phyloP scores from a whole-genome alignment of 495 filamentous ascomycete species.

The Penicillium salamii region DNA sequence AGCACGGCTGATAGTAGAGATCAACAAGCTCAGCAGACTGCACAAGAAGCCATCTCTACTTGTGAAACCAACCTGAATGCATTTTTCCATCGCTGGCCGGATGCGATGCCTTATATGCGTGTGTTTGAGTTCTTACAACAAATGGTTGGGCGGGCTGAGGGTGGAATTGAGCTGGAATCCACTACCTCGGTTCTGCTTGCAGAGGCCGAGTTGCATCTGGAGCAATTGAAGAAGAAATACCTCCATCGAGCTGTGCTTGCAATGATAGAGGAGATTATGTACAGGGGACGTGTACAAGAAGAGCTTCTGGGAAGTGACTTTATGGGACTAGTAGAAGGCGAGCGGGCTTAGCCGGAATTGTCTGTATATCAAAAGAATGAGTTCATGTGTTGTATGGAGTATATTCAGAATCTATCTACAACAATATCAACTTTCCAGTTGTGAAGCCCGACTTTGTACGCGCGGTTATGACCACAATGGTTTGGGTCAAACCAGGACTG shows the following conservation, averaged over 20 bases:
- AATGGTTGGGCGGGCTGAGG: slow-evolving; percentile 5
- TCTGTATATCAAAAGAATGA: no score
- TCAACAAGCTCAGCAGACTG: slow-evolving; percentile 5
- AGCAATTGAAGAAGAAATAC: slow-evolving; percentile 26
- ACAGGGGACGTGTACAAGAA: slow-evolving; percentile 8
- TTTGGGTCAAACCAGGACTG: slow-evolving; percentile 29
- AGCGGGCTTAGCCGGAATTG: no score
- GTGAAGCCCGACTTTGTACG: slow-evolving; percentile 7
- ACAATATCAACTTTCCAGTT: slow-evolving; percentile 27
- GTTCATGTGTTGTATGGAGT: no score
- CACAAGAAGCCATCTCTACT: slow-evolving; percentile 19
- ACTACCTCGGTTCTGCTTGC: not conserved
- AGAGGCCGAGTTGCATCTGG: slow-evolving; percentile 20
- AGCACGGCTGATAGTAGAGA: slow-evolving; percentile 4
- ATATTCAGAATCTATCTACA: no score
- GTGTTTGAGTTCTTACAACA: slow-evolving; percentile 23
- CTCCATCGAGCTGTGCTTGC: slow-evolving; percentile 28
- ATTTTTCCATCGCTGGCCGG: slow-evolving; percentile 27
- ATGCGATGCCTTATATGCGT: slow-evolving; percentile 25
- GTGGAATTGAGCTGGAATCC: not conserved
- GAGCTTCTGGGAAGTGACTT: not conserved
- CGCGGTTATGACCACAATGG: slow-evolving; percentile 25
- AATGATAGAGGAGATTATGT: slow-evolving; percentile 35
- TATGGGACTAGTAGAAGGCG: not conserved
- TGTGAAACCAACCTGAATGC: slow-evolving; percentile 23